Conservation (phyloP, 768 basidiomycete species). For the Mycena galericulata region DNA sequence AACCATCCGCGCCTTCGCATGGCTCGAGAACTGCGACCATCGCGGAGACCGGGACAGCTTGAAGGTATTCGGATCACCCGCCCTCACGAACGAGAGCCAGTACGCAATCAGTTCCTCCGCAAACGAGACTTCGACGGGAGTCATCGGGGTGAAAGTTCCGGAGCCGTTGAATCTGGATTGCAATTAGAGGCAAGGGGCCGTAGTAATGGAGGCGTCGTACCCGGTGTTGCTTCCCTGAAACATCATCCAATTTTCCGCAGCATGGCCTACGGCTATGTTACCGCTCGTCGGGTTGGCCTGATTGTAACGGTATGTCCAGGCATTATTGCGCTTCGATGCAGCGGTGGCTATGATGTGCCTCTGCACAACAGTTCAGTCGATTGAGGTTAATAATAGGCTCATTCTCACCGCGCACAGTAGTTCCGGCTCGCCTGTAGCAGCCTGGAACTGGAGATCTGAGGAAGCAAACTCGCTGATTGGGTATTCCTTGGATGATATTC, state of each 20-base stretch:
- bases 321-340: conserved; percentile 48
- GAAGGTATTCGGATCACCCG: conserved; percentile 65
- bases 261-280: conserved; percentile 54
- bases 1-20: conserved; percentile 54
- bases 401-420: conserved; percentile 66
- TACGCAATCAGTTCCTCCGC: conserved; percentile 72
- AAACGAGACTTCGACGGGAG: conserved; percentile 61
- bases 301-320: conserved; percentile 73
- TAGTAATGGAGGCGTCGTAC: conserved; percentile 44
- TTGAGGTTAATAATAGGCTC: background rate
- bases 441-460: conserved; percentile 54
- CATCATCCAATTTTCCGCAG: conserved; percentile 79
- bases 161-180: conserved; percentile 62
- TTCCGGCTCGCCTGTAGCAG: conserved; percentile 61
- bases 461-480: conserved; percentile 58
- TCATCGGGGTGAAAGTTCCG: conserved; percentile 59
- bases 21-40: conserved; percentile 57
- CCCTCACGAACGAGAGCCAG: conserved; percentile 74
- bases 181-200: background rate
- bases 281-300: conserved; percentile 60
- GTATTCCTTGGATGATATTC: background rate
- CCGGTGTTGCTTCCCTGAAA: conserved; percentile 71
- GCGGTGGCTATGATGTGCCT: conserved; percentile 59
- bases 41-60: conserved; percentile 63
- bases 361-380: conserved; percentile 38